phyloP scores from a whole-genome alignment of 2,329 filamentous ascomycete species.

The Phialemonium atrogriseum region DNA sequence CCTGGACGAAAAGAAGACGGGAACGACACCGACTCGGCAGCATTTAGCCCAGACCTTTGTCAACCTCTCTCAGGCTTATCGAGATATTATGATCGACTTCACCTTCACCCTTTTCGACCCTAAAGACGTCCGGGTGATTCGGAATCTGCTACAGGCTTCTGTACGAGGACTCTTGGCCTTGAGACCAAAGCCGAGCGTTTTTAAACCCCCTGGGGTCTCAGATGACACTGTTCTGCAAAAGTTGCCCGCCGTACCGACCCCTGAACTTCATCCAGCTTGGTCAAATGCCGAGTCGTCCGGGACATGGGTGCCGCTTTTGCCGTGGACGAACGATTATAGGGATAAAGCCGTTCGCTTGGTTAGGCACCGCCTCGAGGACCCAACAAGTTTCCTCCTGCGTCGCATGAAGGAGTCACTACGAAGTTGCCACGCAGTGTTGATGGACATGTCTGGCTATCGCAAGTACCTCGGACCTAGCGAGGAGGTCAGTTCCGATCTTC shows the following conservation, averaged over 20 bases:
- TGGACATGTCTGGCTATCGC: constrained; percentile 44
- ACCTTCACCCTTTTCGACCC: constrained; percentile 45
- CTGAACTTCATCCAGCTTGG: neutral
- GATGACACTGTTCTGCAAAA: neutral
- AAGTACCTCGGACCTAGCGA: constrained; percentile 34
- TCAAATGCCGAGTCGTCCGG: neutral
- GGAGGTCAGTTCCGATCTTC: constrained; percentile 32
- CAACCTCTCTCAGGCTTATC: constrained; percentile 44
- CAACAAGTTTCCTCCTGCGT: constrained; percentile 36
- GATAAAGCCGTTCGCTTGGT: constrained; percentile 31
- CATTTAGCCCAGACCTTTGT: constrained; percentile 44
- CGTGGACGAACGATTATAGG: constrained; percentile 15
- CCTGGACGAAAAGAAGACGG: constrained; percentile 19
- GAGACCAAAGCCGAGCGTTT: constrained; percentile 21
- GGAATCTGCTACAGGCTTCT: constrained; percentile 47
- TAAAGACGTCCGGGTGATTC: constrained; percentile 37
- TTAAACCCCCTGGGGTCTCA: neutral
- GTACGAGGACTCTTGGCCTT: constrained; percentile 45
- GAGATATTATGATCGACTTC: constrained; percentile 49
- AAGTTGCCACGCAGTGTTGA: constrained; percentile 42
- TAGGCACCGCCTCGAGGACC: constrained; percentile 27
- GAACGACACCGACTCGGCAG: constrained; percentile 26
- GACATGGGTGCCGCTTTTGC: neutral
- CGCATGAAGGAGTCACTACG: constrained; percentile 35
- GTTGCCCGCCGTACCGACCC: neutral